Evolutionary conservation across 2,329 filamentous ascomycete genomes (phyloP).

Genomic region (Ceratocystis smalleyi): DNA sequence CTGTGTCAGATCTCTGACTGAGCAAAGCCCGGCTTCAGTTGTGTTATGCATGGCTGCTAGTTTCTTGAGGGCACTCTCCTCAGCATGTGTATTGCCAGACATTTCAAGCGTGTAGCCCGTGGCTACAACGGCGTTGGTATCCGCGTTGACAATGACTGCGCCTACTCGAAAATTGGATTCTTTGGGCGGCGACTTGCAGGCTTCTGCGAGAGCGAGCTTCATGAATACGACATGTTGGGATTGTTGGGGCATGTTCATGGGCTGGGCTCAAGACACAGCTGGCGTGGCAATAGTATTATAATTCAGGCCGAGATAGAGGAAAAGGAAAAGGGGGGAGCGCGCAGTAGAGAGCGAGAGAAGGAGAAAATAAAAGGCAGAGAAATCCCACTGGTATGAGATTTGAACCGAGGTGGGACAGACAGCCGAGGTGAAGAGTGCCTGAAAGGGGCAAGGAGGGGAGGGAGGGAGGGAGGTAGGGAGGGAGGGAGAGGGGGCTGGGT

Average conservation of each 20-base stretch:
- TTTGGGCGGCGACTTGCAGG: slow-evolving; percentile 47
- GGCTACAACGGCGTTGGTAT: slow-evolving; percentile 46
- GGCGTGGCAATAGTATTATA: not conserved
- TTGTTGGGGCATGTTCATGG: not conserved
- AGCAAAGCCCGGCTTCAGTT: slow-evolving; percentile 30
- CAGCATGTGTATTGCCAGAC: slow-evolving; percentile 85
- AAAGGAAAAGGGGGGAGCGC: not conserved
- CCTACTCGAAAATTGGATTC: slow-evolving; percentile 90
- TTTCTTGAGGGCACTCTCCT: slow-evolving; percentile 82
- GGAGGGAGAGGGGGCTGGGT: not conserved
- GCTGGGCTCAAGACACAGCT: not conserved
- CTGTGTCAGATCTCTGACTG: slow-evolving; percentile 26
- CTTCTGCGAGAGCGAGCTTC: slow-evolving; percentile 11
- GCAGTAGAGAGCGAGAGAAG: not conserved
- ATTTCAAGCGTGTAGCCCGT: slow-evolving; percentile 86
- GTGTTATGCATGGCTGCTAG: slow-evolving; percentile 30
- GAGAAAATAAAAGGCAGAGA: not conserved
- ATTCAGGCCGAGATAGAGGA: not conserved
- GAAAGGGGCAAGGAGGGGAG: not conserved
- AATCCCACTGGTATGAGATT: not conserved
- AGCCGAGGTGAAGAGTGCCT: not conserved
- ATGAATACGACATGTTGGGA: slow-evolving; percentile 2
- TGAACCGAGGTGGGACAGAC: not conserved
- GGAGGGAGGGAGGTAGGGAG: not conserved
- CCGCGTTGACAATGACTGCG: slow-evolving; percentile 58